A percentile compares a stretch with the other conserved stretches of the same genome.
Conservation (phyloP, 148 eudicot species). For the Tetragonia tetragonoides region DNA sequence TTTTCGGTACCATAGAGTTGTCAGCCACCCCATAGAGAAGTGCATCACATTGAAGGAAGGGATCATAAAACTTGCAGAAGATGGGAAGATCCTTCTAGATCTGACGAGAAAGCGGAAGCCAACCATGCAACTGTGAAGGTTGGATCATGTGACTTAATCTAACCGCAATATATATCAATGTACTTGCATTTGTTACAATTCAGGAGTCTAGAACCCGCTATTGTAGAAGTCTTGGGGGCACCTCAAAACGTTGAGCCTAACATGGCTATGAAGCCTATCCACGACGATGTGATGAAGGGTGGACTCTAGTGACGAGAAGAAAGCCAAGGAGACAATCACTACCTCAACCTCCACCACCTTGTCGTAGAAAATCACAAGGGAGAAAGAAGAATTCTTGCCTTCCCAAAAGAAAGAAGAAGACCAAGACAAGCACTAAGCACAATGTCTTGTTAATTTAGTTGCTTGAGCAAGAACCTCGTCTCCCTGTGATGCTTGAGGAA, state of each 20-base stretch:
- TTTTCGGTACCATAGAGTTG: neutral
- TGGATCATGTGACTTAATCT: neutral
- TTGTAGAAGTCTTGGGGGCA: neutral
- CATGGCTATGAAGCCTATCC: rapidly evolving
- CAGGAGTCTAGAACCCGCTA: neutral
- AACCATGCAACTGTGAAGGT: neutral
- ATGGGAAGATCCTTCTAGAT: neutral
- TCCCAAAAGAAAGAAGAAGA: neutral
- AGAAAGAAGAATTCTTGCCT: neutral
- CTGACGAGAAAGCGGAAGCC: neutral
- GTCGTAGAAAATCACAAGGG: no score
- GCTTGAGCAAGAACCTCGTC: neutral
- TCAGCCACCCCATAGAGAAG: neutral
- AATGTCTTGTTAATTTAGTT: neutral
- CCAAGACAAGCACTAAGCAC: neutral
- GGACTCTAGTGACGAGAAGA: neutral
- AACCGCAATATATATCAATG: neutral
- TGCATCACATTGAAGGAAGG: neutral
- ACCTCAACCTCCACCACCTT: neutral
- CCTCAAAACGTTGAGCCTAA: no score
- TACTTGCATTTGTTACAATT: neutral
- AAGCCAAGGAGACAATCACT: neutral
- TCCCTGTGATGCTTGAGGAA: neutral
- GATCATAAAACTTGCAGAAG: neutral
- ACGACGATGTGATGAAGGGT: neutral